phyloP scores from a whole-genome alignment of 164 flowering plant genomes.

The Cinnamomum chago region DNA sequence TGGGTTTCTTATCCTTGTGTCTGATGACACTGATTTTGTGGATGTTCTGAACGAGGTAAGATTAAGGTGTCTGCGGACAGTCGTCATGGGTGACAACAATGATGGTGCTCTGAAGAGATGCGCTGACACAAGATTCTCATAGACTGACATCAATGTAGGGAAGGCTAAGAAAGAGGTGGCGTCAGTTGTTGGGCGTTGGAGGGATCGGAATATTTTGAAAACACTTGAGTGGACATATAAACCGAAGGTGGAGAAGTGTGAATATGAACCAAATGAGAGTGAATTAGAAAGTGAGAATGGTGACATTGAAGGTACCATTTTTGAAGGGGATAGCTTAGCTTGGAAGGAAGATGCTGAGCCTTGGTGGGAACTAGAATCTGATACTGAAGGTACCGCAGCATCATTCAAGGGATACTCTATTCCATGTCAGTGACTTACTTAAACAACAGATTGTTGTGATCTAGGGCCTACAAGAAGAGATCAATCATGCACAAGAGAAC shows the following conservation, averaged over 20 bases:
- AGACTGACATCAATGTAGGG: slow-evolving; percentile 70
- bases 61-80: slow-evolving; percentile 67
- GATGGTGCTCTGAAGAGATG: slow-evolving; percentile 70
- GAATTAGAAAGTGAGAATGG: slow-evolving; percentile 26
- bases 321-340: slow-evolving; percentile 21
- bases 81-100: slow-evolving; percentile 68
- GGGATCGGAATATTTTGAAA: too few relatives aligned
- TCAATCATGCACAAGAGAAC: too few relatives aligned
- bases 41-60: slow-evolving; percentile 67
- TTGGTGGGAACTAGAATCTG: slow-evolving; percentile 74
- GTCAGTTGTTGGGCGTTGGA: too few relatives aligned
- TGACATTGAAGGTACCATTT: slow-evolving; percentile 18
- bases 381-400: slow-evolving; percentile 11
- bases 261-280: slow-evolving; percentile 15
- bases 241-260: slow-evolving; percentile 34
- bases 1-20: slow-evolving; percentile 75
- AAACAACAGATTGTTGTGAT: neutral
- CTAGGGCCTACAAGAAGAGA: too few relatives aligned
- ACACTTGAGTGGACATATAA: slow-evolving; percentile 49
- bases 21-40: slow-evolving; percentile 75
- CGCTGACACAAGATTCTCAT: slow-evolving; percentile 70
- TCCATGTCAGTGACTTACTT: too few relatives aligned
- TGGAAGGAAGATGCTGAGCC: slow-evolving; percentile 23
- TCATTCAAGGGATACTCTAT: neutral
- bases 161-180: slow-evolving; percentile 75